Conservation (phyloP, 495 filamentous ascomycete species). For the Penicillium maclennaniae region DNA sequence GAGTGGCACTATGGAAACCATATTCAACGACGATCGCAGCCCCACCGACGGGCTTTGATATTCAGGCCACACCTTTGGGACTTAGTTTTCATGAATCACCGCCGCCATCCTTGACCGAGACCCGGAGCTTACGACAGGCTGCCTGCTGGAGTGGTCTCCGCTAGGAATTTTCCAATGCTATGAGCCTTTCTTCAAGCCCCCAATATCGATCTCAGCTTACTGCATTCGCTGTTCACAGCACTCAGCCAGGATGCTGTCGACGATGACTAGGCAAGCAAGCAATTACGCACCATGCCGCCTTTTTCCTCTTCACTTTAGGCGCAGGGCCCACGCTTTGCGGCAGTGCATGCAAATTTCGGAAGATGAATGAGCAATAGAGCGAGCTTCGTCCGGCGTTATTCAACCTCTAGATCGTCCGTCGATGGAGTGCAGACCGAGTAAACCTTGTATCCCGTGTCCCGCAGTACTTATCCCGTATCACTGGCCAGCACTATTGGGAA, state of each 20-base stretch:
- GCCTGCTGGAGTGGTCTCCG: slow-evolving; percentile 27
- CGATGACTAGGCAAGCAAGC: slow-evolving; percentile 27
- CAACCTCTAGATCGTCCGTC: slow-evolving; percentile 20
- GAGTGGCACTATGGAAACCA: not conserved
- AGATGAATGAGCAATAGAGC: slow-evolving; percentile 21
- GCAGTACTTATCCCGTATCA: not conserved
- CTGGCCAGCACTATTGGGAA: not conserved
- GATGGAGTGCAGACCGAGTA: slow-evolving; percentile 17
- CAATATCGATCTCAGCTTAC: slow-evolving; percentile 22
- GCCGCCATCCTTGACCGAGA: slow-evolving; percentile 16
- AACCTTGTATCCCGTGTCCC: too few relatives aligned
- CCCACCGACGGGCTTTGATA: slow-evolving; percentile 26
- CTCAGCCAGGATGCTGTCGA: slow-evolving; percentile 19
- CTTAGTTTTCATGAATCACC: slow-evolving; percentile 24
- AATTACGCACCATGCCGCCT: slow-evolving; percentile 25
- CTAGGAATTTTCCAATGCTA: slow-evolving; percentile 25
- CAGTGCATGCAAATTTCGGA: slow-evolving; percentile 17
- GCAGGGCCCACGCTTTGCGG: slow-evolving; percentile 11
- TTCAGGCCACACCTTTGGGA: slow-evolving; percentile 26
- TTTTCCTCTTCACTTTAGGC: slow-evolving; percentile 24
- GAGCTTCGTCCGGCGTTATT: slow-evolving; percentile 19
- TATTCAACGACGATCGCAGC: slow-evolving; percentile 14
- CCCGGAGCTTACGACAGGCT: slow-evolving; percentile 23
- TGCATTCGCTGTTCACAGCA: slow-evolving; percentile 19
- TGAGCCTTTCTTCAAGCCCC: slow-evolving; percentile 27